Evolutionary conservation across 1,139 yeast species (phyloP).

Genomic region (Magnusiomyces sp.): DNA sequence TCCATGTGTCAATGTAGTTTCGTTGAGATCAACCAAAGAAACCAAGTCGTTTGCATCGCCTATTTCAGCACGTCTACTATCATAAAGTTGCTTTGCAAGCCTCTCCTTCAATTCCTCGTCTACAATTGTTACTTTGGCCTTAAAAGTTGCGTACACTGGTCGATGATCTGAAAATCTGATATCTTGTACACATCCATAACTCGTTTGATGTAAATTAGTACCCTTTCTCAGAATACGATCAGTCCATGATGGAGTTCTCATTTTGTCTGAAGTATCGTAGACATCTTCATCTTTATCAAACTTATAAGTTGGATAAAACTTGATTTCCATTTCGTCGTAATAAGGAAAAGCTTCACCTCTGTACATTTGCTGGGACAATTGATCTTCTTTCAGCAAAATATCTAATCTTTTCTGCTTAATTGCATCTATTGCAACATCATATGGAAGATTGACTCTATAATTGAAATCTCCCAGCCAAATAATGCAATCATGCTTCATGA

Average conservation of each 20-base stretch:
- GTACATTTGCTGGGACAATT: slow-evolving; percentile 71
- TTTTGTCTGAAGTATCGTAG: slow-evolving; percentile 87
- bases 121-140: slow-evolving; percentile 57
- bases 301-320: slow-evolving; percentile 85
- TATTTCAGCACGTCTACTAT: slow-evolving; percentile 32
- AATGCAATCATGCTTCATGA: slow-evolving; percentile 76
- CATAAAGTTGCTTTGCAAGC: slow-evolving; percentile 53
- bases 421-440: slow-evolving; percentile 61
- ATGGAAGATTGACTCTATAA: slow-evolving; percentile 67
- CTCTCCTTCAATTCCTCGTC: slow-evolving; percentile 54
- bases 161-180: slow-evolving; percentile 83
- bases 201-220: slow-evolving; percentile 50
- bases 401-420: slow-evolving; percentile 41
- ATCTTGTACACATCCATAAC: slow-evolving; percentile 54
- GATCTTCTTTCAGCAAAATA: slow-evolving; percentile 64
- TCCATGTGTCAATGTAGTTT: slow-evolving; percentile 32
- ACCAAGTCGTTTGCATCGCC: slow-evolving; percentile 32
- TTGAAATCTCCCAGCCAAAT: slow-evolving; percentile 97
- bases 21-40: slow-evolving; percentile 30
- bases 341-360: slow-evolving; percentile 81
- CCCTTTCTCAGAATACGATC: slow-evolving; percentile 62
- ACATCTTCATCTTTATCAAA: slow-evolving; percentile 79
- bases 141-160: slow-evolving; percentile 78
- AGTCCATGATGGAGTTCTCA: slow-evolving; percentile 94
- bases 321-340: slow-evolving; percentile 71